Percentiles rank a stretch among this genome's conserved stretches.
These are phyloP conservation scores for Scopulariopsis brevicaulis DNA, from an alignment of 2,329 filamentous ascomycete species.

Conservation along the genomic window DNA sequence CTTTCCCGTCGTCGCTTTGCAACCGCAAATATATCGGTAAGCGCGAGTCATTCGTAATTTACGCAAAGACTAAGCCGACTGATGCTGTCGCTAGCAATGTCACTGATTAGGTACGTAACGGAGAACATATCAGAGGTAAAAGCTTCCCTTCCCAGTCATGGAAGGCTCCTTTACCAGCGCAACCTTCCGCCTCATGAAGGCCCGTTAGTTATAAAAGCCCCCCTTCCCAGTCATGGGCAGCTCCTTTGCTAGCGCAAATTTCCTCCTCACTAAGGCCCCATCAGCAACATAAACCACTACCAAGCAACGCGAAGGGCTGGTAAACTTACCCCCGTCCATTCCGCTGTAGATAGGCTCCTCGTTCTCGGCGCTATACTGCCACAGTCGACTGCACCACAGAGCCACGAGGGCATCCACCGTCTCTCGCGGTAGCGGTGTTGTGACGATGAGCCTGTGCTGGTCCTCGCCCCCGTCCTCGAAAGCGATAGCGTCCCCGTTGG, in stretches of 20 bases:
- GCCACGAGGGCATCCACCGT: slow-evolving; percentile 12
- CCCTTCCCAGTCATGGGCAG: background rate
- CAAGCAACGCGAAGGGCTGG: background rate
- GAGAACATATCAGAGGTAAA: too few relatives aligned
- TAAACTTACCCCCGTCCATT: background rate
- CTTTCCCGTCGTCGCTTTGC: too few relatives aligned
- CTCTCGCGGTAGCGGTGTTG: slow-evolving; percentile 7
- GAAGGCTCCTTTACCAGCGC: too few relatives aligned
- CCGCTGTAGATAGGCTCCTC: background rate
- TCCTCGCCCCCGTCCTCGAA: slow-evolving; percentile 10
- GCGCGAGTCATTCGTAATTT: too few relatives aligned
- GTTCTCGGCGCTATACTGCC: background rate
- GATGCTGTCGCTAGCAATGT: too few relatives aligned
- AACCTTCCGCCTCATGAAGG: too few relatives aligned
- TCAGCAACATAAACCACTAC: background rate
- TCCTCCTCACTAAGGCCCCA: background rate
- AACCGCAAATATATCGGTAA: too few relatives aligned
- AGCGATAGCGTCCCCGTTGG: slow-evolving; percentile 10
- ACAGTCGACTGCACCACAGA: slow-evolving; percentile 4
- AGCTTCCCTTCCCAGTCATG: too few relatives aligned
- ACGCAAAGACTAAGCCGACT: too few relatives aligned
- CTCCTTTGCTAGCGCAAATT: background rate
- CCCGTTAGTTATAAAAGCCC: too few relatives aligned
- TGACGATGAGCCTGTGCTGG: slow-evolving; percentile 9
- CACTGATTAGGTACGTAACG: too few relatives aligned